Base-by-base conservation (phyloP, 257 asterid species). In the Solanum pinnatisectum region DNA sequence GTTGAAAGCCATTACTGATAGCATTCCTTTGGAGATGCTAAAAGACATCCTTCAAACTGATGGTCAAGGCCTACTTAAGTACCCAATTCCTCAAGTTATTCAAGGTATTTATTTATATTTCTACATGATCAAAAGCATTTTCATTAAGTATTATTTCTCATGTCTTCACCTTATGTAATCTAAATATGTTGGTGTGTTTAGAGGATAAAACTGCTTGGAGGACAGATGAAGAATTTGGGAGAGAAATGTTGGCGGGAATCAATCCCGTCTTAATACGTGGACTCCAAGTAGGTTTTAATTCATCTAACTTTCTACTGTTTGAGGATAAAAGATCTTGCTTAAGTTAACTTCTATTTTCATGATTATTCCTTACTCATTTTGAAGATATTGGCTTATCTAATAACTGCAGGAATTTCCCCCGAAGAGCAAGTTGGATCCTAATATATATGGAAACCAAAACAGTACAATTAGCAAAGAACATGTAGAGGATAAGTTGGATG, bases 191-290 rank as follows among this genome's bases (percentile, higher is more conserved):
- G 56, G 56, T 46, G 20, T 46, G 20, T 46, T 0, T 46, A 95
- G 98, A 92, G 77, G 94, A 93, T 56, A 90, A 92, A 90, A 85
- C 92, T 36, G 98, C 96, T 15, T 95, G 97, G 98, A 92, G 94
- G 88, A 88, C 98, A 1, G 98, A 95, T 86, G 98, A 94, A 91
- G 98, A 95, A 89, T 95, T 95, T 88, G 95, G 91, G 22, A 92
- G 98, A 32, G 78, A 71, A 71, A 71, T 32, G 78, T 32, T 71
- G 42, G 78, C 42, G 4, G 78, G 78, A 72, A 46, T 92, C 72
- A 93, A 94, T 88, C 98, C 98, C 20, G 89, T 94, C 84, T 87
- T 91, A 37, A 91, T 95, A 76, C 84, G 93, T 73, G 88, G 94
- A 35, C 98, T 95, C 89, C 91, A 93, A 83, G 98, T 95, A 93